phyloP scores from a whole-genome alignment of 805 yeast genomes.

The Pichia exigua region DNA sequence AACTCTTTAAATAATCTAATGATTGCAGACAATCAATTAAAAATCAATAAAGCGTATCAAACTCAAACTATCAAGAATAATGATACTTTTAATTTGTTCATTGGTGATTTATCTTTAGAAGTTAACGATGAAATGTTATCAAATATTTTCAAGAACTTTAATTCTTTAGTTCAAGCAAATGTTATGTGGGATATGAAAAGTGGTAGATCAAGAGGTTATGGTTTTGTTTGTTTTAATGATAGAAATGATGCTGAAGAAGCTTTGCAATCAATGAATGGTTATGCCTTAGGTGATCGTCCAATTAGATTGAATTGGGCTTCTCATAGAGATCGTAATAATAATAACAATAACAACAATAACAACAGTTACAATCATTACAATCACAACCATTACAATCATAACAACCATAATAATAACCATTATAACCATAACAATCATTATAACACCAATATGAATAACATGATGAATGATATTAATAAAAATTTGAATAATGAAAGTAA shows the following conservation, averaged over 20 bases:
- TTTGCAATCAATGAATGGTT: conserved; percentile 66
- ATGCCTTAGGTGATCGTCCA: conserved; percentile 61
- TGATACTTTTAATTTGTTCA: conserved; percentile 63
- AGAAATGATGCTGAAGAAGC: conserved; percentile 69
- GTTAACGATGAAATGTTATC: conserved; percentile 69
- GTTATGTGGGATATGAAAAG: conserved; percentile 98
- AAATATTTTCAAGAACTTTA: conserved; percentile 47
- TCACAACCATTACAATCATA: conserved; percentile 11
- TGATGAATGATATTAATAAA: not conserved
- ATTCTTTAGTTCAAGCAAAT: conserved; percentile 69
- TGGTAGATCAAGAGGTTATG: conserved; percentile 86
- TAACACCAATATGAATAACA: conserved; percentile 7
- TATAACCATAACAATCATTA: conserved; percentile 12
- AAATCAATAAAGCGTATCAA: conserved; percentile 79
- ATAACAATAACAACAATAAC: not conserved
- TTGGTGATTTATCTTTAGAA: conserved; percentile 79
- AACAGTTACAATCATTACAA: not conserved
- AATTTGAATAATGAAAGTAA: not conserved
- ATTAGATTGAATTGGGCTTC: conserved; percentile 87
- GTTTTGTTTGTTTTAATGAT: conserved; percentile 70
- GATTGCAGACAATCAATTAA: conserved; percentile 48
- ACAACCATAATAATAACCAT: conserved; percentile 6
- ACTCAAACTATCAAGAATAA: conserved; percentile 56
- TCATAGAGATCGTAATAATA: conserved; percentile 40
- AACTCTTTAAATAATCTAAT: conserved; percentile 49